Evolutionary conservation across 2,329 filamentous ascomycete genomes (phyloP), one percentile per base, ranked within the genome.

Genomic region (Rhynchosporium secalis): DNA sequence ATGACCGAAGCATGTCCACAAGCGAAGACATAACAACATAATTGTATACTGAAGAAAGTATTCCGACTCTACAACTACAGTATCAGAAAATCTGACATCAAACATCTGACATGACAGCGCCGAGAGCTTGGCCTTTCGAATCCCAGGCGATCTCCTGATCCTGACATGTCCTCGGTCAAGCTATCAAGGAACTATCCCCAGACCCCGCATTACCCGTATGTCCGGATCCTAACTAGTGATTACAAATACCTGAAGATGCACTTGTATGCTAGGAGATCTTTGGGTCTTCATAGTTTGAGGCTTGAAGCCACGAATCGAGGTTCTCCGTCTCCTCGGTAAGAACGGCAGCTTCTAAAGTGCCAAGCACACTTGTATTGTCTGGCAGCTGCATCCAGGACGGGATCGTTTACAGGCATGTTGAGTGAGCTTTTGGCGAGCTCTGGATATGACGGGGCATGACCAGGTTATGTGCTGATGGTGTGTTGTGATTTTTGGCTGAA

Each of bases 391-490:
- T 15, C 54, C 40, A 56, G 45, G 54, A 56, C 54, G 54, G 54
- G 54, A 56, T 56, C 49, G 28, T 56, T 31, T 20, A 29, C 54
- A 56, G 52, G 49, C 49, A 28, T 52, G 33, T 15, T 12, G 20
- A 20, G 20, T 40, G 49, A 40, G 52, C 38, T 45, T 45, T 36
- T 56, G 38, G 40, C 20, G 20, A 20, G 20, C 20, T 20, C 20
- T 20, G 20, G 20, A 20, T 20, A 12, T 13, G 54, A 36, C 33
- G 33, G 33, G 9, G 5, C 33, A 45, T 56, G 40, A 28, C 54
- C 40, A 56, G 38, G 40, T 45, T 45, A 40, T 56, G 54, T 26
- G 54, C 52, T 56, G 52, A 56, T 56, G 54, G 45, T 52, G 48
- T 56, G 9, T 33, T 40, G 28, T 26, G 40, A 56, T n/a, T 56